A percentile compares a stretch with the other conserved stretches of the same genome.
phyloP scores from a whole-genome alignment of 2,329 filamentous ascomycete genomes.

The Plectosphaerella sp. region DNA sequence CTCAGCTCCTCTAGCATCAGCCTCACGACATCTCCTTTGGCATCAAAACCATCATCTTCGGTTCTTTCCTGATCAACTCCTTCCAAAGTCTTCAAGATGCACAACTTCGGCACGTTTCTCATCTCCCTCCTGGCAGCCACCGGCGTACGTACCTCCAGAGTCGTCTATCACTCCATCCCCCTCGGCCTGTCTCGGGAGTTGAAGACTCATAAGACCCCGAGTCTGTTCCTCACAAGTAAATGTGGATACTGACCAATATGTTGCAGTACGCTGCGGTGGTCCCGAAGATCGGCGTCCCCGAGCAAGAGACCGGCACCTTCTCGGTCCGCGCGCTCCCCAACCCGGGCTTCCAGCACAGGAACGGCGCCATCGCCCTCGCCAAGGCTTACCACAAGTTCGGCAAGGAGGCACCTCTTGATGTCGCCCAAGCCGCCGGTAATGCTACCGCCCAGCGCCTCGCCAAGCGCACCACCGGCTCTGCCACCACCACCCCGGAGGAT shows the following conservation, averaged over 20 bases:
- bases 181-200: no score
- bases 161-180: no score
- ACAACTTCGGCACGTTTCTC: neutral
- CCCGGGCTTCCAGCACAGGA: conserved; percentile 3
- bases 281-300: neutral
- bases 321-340: neutral
- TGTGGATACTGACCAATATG: no score
- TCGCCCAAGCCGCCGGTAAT: conserved; percentile 18
- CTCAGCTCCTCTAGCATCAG: no score
- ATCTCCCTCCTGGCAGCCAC: neutral
- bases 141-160: neutral
- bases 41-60: neutral
- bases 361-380: conserved; percentile 28
- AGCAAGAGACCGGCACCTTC: neutral
- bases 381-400: conserved; percentile 32
- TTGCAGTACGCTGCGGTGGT: neutral
- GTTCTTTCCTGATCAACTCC: neutral
- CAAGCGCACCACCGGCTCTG: conserved; percentile 25
- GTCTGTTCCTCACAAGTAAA: no score
- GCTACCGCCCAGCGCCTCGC: conserved; percentile 9
- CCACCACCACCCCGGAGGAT: conserved; percentile 17
- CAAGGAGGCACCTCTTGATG: conserved; percentile 22
- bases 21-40: no score
- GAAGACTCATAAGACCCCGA: no score
- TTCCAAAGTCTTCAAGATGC: neutral